Evolutionary conservation across 2,329 filamentous ascomycete genomes (phyloP).

Genomic region (Sclerotiophoma versabilis): DNA sequence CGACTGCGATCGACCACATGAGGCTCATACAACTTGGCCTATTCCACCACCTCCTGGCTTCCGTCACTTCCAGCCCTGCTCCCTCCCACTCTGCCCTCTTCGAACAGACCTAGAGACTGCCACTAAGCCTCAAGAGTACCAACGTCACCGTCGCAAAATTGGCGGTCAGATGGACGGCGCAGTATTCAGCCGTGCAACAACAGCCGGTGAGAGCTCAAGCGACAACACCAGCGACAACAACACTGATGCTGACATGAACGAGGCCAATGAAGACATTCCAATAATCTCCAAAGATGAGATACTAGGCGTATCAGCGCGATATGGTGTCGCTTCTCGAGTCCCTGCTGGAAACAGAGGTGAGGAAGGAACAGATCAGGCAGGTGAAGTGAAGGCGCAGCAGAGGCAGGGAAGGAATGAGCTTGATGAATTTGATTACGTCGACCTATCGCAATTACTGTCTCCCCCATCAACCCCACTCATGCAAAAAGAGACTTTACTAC

Average conservation of each 20-base stretch:
- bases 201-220: constrained; percentile 6
- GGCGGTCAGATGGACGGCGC: constrained; percentile 20
- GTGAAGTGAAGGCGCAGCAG: not conserved
- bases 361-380: not conserved
- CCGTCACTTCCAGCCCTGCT: constrained; percentile 26
- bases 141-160: not conserved
- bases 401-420: not conserved
- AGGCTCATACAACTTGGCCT: constrained; percentile 31
- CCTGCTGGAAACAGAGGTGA: no score
- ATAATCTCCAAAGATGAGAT: not conserved
- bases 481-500: not conserved
- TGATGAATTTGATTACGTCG: constrained; percentile 5
- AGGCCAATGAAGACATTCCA: not conserved
- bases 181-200: constrained; percentile 5
- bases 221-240: not conserved
- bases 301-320: not conserved
- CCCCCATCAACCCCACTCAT: not conserved
- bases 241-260: constrained; percentile 6
- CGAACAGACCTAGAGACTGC: constrained; percentile 18
- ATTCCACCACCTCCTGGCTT: constrained; percentile 26
- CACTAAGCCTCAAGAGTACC: not conserved
- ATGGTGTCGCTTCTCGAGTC: not conserved
- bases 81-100: constrained; percentile 30
- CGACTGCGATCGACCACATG: constrained; percentile 21
- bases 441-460: not conserved